Evolutionary conservation across 345 rosid genomes (phyloP).

Genomic region (Lenwebbia sp.): DNA sequence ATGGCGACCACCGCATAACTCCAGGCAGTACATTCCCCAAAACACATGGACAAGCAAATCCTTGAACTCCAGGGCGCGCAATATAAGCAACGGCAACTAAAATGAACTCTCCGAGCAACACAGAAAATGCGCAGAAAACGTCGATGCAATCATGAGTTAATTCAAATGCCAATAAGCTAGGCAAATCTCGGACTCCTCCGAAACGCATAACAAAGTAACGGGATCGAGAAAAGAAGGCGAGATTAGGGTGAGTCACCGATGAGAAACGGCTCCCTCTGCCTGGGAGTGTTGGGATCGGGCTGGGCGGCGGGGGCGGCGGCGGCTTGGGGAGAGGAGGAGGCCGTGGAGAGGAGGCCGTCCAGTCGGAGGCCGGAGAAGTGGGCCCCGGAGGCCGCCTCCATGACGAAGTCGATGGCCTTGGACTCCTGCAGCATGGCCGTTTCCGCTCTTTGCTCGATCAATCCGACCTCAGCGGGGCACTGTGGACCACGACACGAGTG

Average conservation of each 20-base stretch:
- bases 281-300: conserved; percentile 18
- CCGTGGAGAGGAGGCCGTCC: conserved; percentile 58
- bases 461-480: background rate
- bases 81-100: background rate
- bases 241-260: conserved; percentile 40
- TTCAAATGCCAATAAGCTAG: background rate
- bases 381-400: conserved; percentile 97
- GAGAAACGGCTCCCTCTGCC: conserved; percentile 54
- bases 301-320: conserved; percentile 30
- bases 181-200: background rate
- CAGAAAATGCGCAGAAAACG: background rate
- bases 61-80: background rate
- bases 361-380: conserved; percentile 98
- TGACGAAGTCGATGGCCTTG: conserved; percentile 59
- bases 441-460: background rate
- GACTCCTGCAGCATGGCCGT: conserved; percentile 43
- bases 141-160: background rate
- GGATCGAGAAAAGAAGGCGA: background rate
- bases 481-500: background rate
- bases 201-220: background rate
- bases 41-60: background rate
- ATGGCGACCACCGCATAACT: background rate
- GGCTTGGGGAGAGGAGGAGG: conserved; percentile 32
- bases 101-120: background rate
- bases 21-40: background rate